Evolutionary conservation across 768 basidiomycete genomes (phyloP), one percentile per base, ranked within the genome.

Genomic region (Pleurotus giganteus): DNA sequence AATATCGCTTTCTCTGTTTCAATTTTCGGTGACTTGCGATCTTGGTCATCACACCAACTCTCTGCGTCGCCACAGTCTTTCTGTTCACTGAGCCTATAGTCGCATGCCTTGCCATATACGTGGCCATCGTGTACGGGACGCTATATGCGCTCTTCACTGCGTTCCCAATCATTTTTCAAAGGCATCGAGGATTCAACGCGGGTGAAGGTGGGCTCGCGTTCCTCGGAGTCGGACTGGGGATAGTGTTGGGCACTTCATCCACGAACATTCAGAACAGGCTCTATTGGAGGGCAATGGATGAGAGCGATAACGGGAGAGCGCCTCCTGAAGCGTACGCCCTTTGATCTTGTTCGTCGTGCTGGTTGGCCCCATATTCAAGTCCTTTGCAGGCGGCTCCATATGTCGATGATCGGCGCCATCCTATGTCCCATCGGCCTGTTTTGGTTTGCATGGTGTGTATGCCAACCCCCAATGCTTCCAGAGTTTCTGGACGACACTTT

Each of bases 131-230:
- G 15, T 86, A 88, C 60, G 80, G 82, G 24, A 82, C 76, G 2
- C 74, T 87, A 0, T 87, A 87, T 63, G 80, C 83, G 12, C 74
- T 84, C 57, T 86, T 88, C 66, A 78, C 83, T 8, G 84, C 80
- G 5, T 84, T 79, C 64, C 82, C 82, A 8, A 80, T 83, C 56
- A 76, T 84, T 9, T 83, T 84, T 67, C 76, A 82, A 60, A 67
- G 76, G 11, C 78, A 79, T 60, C 73, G 77, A 13, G 71, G 73
- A 29, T 84, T 83, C 62, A 74, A 76, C 13, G 70, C 81, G 7
- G 82, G 82, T 1, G 66, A 82, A 60, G 74, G 77, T 21, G 83
- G 84, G 4, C 74, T 86, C 11, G 80, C 85, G 0, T 88, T 87
- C 66, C 72, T 84, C 43, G 85, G 85, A 3, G 76, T 88, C 37